These are phyloP conservation scores for Wickerhamomyces rabaulensis DNA, from an alignment of 805 yeast genomes.

Conservation along the genomic window DNA sequence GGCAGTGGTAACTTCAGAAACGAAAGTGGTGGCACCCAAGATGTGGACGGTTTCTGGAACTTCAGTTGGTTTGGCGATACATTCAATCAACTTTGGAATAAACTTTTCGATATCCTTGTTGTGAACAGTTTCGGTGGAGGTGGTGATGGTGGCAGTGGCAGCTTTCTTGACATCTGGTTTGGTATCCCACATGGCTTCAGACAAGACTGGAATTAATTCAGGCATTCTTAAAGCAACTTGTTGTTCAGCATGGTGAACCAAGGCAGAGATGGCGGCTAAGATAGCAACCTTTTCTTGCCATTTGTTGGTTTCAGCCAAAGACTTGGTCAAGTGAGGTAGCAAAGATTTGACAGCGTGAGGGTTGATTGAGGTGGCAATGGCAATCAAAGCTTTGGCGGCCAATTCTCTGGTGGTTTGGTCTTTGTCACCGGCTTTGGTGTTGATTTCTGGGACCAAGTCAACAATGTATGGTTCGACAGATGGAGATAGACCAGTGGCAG, in stretches of 20 bases:
- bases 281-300: conserved; percentile 98
- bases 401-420: conserved; percentile 64
- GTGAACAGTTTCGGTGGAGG: conserved; percentile 95
- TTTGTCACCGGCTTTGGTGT: conserved; percentile 88
- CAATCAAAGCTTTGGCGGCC: conserved; percentile 72
- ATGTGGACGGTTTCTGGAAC: conserved; percentile 99
- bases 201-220: conserved; percentile 95
- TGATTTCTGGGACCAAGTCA: conserved; percentile 62
- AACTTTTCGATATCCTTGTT: conserved; percentile 99
- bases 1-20: conserved; percentile 99
- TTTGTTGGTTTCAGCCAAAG: conserved; percentile 72
- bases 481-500: conserved; percentile 72
- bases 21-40: conserved; percentile 99
- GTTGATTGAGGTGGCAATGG: conserved; percentile 77
- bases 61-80: conserved; percentile 94
- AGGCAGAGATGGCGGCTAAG: conserved; percentile 74
- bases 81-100: conserved; percentile 94
- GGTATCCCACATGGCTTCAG: conserved; percentile 99
- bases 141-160: conserved; percentile 92
- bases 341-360: conserved; percentile 91
- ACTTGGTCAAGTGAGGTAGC: conserved; percentile 71
- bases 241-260: conserved; percentile 91
- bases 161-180: conserved; percentile 96
- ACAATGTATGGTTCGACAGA: conserved; percentile 96
- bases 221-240: conserved; percentile 99